A percentile compares a stretch with the other conserved stretches of the same genome.
phyloP scores from a whole-genome alignment of 768 basidiomycete species.

The Hirschioporus abietinus region DNA sequence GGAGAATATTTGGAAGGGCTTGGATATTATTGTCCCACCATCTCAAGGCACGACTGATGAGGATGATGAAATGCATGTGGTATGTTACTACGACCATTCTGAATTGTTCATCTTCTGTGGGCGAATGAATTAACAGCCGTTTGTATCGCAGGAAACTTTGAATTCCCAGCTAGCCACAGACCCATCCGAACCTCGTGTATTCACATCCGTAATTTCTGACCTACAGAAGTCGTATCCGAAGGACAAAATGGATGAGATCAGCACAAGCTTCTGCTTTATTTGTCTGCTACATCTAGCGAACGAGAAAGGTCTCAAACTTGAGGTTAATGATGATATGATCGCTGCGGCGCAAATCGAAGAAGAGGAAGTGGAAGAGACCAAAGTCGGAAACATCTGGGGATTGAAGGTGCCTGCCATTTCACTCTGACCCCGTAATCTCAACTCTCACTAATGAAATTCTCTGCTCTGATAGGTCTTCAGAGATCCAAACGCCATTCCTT shows the following conservation, averaged over 20 bases:
- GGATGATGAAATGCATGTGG: constrained; percentile 46
- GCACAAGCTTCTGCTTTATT: constrained; percentile 99
- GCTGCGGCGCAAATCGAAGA: constrained; percentile 30
- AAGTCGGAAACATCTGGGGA: constrained; percentile 70
- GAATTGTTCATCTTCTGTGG: neutral
- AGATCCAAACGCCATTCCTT: constrained; percentile 20
- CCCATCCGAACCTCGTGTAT: constrained; percentile 60
- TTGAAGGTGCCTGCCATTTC: constrained; percentile 47
- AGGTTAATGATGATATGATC: constrained; percentile 35
- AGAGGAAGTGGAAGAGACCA: constrained; percentile 37
- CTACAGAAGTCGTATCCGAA: constrained; percentile 78
- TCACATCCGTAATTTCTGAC: constrained; percentile 76
- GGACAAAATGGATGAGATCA: constrained; percentile 97
- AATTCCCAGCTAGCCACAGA: constrained; percentile 45
- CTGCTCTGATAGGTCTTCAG: constrained; percentile 31
- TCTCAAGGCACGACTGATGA: constrained; percentile 31
- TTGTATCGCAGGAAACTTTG: constrained; percentile 47
- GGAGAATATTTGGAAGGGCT: constrained; percentile 94
- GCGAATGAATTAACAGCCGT: neutral
- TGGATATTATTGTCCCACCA: constrained; percentile 65
- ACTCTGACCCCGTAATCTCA: neutral
- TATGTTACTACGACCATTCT: constrained; percentile 24
- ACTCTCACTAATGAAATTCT: constrained; percentile 4
- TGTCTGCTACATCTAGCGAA: constrained; percentile 95
- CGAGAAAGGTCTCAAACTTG: constrained; percentile 89